These are phyloP conservation scores for Rhinocladiella mackenziei DNA, from an alignment of 2,329 filamentous ascomycete species.

Conservation along the genomic window DNA sequence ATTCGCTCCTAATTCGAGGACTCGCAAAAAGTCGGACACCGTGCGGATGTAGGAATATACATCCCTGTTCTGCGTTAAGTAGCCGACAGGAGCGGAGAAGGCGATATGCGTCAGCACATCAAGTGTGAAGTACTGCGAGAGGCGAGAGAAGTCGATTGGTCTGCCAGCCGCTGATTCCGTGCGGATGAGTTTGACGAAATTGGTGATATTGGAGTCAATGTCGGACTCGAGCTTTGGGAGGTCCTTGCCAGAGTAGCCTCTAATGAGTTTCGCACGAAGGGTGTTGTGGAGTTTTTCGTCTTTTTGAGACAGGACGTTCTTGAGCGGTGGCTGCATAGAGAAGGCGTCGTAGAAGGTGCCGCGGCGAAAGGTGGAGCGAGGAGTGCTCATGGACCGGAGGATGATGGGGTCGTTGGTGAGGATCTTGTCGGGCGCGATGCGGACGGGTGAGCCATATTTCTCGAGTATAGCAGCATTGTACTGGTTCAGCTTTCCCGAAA, in stretches of 20 bases:
- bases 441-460: slow-evolving; percentile 23
- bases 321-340: slow-evolving; percentile 8
- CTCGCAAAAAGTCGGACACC: slow-evolving; percentile 11
- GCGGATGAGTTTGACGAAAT: slow-evolving; percentile 17
- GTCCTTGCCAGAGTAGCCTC: slow-evolving; percentile 22
- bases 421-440: slow-evolving; percentile 16
- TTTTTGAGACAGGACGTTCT: slow-evolving; percentile 13
- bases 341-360: slow-evolving; percentile 15
- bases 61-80: slow-evolving; percentile 19
- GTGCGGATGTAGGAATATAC: slow-evolving; percentile 18
- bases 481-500: slow-evolving; percentile 9
- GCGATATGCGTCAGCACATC: slow-evolving; percentile 24
- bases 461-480: slow-evolving; percentile 6
- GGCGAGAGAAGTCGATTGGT: slow-evolving; percentile 15
- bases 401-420: slow-evolving; percentile 16
- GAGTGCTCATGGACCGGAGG: slow-evolving; percentile 7
- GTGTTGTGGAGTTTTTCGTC: slow-evolving; percentile 19
- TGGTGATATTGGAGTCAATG: slow-evolving; percentile 13
- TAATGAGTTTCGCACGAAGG: slow-evolving; percentile 16
- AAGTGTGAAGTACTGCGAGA: slow-evolving; percentile 20
- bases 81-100: slow-evolving; percentile 19
- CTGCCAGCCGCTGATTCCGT: slow-evolving; percentile 12
- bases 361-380: slow-evolving; percentile 10
- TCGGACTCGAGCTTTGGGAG: slow-evolving; percentile 13
- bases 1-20: slow-evolving; percentile 23